A percentile compares a stretch with the other conserved stretches of the same genome.
phyloP scores from a whole-genome alignment of 805 yeast species.

The Hanseniaspora occidentalis region DNA sequence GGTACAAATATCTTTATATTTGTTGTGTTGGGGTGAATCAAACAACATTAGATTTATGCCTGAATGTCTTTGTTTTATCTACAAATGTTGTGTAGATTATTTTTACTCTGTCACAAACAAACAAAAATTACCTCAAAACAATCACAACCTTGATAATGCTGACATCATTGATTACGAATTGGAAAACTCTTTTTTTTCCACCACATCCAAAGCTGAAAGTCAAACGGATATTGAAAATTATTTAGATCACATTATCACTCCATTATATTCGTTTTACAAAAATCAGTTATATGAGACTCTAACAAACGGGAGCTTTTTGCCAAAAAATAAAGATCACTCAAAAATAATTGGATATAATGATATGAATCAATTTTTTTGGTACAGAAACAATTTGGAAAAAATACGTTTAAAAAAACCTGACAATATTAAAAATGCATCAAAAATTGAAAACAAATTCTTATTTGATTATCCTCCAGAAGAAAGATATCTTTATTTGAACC shows the following conservation, averaged over 20 bases:
- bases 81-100: conserved; percentile 90
- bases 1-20: conserved; percentile 65
- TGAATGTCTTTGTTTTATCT: conserved; percentile 85
- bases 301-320: conserved; percentile 75
- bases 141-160: too few species aligned
- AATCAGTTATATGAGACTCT: too few species aligned
- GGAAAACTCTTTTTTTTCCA: too few species aligned
- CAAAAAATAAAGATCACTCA: conserved; percentile 78
- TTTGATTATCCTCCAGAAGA: conserved; percentile 81
- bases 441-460: too few species aligned
- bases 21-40: conserved; percentile 82
- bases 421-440: conserved; percentile 83
- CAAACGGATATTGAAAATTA: too few species aligned
- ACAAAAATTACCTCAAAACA: too few species aligned
- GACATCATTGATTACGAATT: too few species aligned
- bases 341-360: conserved; percentile 88
- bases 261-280: conserved; percentile 67
- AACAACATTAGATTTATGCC: conserved; percentile 88
- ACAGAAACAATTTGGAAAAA: conserved; percentile 81
- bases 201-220: conserved; percentile 75
- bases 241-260: conserved; percentile 85
- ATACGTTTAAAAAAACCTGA: too few species aligned
- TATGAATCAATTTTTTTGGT: conserved; percentile 97
- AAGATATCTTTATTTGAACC: conserved; percentile 81
- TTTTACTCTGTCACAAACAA: conserved; percentile 87